These are phyloP conservation scores for Collybia sp. DNA, from an alignment of 768 basidiomycete genomes.

Conservation along the genomic window DNA sequence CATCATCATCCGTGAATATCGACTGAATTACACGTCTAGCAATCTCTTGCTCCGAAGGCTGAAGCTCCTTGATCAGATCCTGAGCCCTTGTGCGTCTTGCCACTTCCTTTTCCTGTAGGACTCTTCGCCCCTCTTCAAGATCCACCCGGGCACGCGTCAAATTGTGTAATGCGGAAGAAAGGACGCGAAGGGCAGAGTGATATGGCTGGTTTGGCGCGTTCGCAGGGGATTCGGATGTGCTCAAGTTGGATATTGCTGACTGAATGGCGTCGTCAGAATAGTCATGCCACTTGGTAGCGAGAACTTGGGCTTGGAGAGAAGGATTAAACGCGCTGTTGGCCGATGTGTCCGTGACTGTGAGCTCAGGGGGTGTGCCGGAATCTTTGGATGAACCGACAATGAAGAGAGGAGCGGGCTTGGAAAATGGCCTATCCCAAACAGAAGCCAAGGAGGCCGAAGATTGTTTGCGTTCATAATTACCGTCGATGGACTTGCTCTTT, in stretches of 20 bases:
- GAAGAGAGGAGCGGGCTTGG: conserved; percentile 29
- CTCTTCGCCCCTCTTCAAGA: conserved; percentile 53
- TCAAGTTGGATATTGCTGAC: conserved; percentile 49
- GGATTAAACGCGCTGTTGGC: conserved; percentile 27
- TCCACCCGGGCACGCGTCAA: conserved; percentile 54
- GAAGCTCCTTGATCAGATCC: conserved; percentile 51
- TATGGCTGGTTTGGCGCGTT: conserved; percentile 51
- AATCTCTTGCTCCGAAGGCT: conserved; percentile 58
- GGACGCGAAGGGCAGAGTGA: conserved; percentile 59
- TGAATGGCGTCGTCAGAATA: conserved; percentile 75
- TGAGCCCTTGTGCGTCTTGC: conserved; percentile 48
- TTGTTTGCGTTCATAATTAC: conserved; percentile 12
- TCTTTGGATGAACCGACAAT: conserved; percentile 37
- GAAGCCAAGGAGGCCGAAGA: conserved; percentile 33
- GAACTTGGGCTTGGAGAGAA: conserved; percentile 39
- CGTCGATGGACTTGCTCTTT: conserved; percentile 19
- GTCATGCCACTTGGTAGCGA: conserved; percentile 72
- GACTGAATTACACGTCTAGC: conserved; percentile 64
- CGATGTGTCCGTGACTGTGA: conserved; percentile 27
- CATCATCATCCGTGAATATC: conserved; percentile 54
- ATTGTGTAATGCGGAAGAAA: conserved; percentile 64
- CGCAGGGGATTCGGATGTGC: conserved; percentile 39
- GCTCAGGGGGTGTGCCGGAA: conserved; percentile 20
- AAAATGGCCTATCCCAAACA: conserved; percentile 30
- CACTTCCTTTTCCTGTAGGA: conserved; percentile 56